phyloP scores from a whole-genome alignment of 768 basidiomycete genomes.

The Holtermanniella nyarrowii region DNA sequence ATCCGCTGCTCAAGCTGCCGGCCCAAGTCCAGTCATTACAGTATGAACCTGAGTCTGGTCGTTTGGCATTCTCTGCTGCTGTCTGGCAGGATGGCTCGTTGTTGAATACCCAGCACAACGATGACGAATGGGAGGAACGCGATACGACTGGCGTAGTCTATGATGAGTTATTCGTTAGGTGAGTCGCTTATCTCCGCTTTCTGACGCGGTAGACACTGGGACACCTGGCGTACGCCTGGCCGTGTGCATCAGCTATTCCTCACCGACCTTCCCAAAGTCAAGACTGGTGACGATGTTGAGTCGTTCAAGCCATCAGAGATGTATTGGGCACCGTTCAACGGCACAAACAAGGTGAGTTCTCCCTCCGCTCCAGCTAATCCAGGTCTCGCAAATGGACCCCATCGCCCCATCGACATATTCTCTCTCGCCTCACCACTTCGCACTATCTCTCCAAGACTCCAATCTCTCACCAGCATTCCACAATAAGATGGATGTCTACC shows the following conservation, averaged over 20 bases:
- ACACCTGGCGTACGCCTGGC: slow-evolving; percentile 55
- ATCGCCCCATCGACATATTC: slow-evolving; percentile 8
- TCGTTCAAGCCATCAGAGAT: slow-evolving; percentile 8
- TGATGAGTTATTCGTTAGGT: slow-evolving; percentile 55
- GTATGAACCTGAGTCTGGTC: slow-evolving; percentile 38
- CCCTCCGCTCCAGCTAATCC: slow-evolving; percentile 29
- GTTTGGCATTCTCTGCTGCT: slow-evolving; percentile 73
- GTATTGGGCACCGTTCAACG: slow-evolving; percentile 54
- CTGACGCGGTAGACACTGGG: slow-evolving; percentile 51
- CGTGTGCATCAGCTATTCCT: slow-evolving; percentile 66
- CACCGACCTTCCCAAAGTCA: slow-evolving; percentile 45
- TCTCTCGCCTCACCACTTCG: slow-evolving; percentile 52
- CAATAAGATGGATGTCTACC: slow-evolving; percentile 70
- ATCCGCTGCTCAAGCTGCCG: slow-evolving; percentile 23
- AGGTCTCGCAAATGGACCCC: slow-evolving; percentile 61
- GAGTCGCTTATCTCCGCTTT: not conserved
- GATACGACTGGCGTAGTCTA: slow-evolving; percentile 65
- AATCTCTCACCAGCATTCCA: slow-evolving; percentile 66
- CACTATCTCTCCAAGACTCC: slow-evolving; percentile 81
- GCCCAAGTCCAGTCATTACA: slow-evolving; percentile 15
- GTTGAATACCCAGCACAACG: slow-evolving; percentile 56
- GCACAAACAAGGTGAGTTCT: slow-evolving; percentile 44
- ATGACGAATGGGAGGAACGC: slow-evolving; percentile 60
- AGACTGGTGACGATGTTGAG: not conserved
- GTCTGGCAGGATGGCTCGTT: slow-evolving; percentile 70